phyloP scores from a whole-genome alignment of 164 flowering plant genomes.

The Magnolia officinalis region DNA sequence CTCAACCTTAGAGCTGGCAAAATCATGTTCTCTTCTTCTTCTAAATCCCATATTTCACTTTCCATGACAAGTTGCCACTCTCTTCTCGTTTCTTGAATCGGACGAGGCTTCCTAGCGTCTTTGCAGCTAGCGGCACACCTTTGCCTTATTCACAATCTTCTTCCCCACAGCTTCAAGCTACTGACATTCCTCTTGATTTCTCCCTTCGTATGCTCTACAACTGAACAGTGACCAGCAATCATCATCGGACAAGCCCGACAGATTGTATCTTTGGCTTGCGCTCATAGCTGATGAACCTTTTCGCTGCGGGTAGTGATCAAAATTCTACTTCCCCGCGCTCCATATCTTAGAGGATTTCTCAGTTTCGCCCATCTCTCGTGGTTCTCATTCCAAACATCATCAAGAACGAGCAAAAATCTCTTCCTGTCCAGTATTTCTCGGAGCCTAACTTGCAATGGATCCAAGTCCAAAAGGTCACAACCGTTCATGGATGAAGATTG shows the following conservation, averaged over 20 bases:
- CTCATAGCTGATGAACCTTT: constrained; percentile 9
- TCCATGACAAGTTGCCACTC: constrained; percentile 7
- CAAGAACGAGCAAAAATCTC: constrained; percentile 12
- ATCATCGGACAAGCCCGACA: constrained; percentile 12
- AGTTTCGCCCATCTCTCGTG: constrained; percentile 3
- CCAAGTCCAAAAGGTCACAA: neutral
- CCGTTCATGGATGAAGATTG: neutral
- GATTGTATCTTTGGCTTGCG: neutral
- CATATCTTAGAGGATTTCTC: constrained; percentile 3
- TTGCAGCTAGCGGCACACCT: constrained; percentile 6
- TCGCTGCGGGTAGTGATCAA: constrained; percentile 16
- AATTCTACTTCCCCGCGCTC: constrained; percentile 12
- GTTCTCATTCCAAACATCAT: constrained; percentile 20
- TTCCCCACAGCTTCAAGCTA: neutral
- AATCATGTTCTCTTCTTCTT: neutral
- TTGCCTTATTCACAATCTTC: constrained; percentile 6
- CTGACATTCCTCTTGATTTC: neutral
- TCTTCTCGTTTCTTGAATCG: neutral
- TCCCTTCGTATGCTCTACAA: neutral
- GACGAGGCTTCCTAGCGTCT: constrained; percentile 1
- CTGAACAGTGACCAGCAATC: constrained; percentile 7
- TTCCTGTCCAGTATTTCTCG: neutral
- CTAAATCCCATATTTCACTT: constrained; percentile 7
- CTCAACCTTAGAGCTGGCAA: constrained; percentile 20
- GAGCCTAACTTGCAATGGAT: neutral